A percentile compares a stretch with the other conserved stretches of the same genome.
Evolutionary conservation across 2,329 filamentous ascomycete species (phyloP).

Genomic region (Fusarium sp.): DNA sequence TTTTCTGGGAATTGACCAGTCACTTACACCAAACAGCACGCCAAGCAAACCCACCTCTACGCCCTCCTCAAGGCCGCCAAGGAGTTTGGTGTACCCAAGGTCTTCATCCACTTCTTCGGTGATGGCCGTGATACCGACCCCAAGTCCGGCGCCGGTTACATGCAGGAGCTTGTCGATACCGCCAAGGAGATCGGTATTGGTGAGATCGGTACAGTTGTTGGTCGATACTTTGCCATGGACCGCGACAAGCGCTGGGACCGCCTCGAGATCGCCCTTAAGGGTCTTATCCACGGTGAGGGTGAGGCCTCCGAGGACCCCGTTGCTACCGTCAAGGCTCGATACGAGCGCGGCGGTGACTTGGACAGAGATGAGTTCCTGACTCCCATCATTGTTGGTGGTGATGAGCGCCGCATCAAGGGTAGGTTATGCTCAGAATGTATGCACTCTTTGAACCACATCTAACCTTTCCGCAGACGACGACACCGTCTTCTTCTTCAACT

Average conservation of each 20-base stretch:
- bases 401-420: slow-evolving; percentile 88
- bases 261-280: slow-evolving; percentile 89
- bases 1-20: background rate
- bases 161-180: slow-evolving; percentile 86
- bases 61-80: slow-evolving; percentile 91
- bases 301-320: slow-evolving; percentile 88
- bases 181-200: slow-evolving; percentile 87
- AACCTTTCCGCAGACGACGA: slow-evolving; percentile 76
- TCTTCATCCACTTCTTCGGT: slow-evolving; percentile 99
- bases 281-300: slow-evolving; percentile 86
- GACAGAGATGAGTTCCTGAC: slow-evolving; percentile 99
- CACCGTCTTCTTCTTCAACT: slow-evolving; percentile 99
- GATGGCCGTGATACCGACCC: slow-evolving; percentile 98
- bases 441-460: background rate
- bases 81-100: slow-evolving; percentile 85
- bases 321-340: slow-evolving; percentile 86
- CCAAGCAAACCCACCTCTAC: slow-evolving; percentile 94
- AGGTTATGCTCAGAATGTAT: slow-evolving; percentile 44
- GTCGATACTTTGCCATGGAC: slow-evolving; percentile 99
- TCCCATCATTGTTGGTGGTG: slow-evolving; percentile 93
- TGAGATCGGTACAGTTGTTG: slow-evolving; percentile 91
- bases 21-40: slow-evolving; percentile 70
- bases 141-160: slow-evolving; percentile 89
- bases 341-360: slow-evolving; percentile 73
- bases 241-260: slow-evolving; percentile 99